phyloP scores from a whole-genome alignment of 768 basidiomycete genomes.

The Tulasnella sp. region DNA sequence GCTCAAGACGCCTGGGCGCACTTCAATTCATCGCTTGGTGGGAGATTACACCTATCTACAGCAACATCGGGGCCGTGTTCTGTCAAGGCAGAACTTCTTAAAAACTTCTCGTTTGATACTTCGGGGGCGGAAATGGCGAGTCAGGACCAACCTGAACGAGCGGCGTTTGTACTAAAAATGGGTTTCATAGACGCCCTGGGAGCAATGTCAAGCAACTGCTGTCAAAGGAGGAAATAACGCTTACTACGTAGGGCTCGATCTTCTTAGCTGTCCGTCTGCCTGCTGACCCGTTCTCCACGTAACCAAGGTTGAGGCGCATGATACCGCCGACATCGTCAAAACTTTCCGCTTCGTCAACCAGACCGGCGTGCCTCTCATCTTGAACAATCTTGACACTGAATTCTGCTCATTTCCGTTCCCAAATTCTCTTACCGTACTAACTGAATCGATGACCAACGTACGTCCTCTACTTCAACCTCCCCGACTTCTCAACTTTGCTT shows the following conservation, averaged over 20 bases:
- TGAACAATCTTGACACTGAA: conserved; percentile 5
- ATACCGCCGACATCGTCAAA: not conserved
- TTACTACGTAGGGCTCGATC: not conserved
- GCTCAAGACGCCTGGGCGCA: not conserved
- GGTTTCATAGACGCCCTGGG: conserved; percentile 1
- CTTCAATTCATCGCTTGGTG: conserved; percentile 7
- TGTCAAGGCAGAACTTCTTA: not conserved
- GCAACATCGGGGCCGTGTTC: conserved; percentile 5
- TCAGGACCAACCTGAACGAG: not conserved
- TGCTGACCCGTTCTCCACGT: not conserved
- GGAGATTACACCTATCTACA: conserved; percentile 1
- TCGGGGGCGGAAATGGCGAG: conserved; percentile 6
- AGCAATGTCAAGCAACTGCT: conserved; percentile 7
- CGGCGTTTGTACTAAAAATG: not conserved
- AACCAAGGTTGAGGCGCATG: not conserved
- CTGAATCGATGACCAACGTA: not conserved
- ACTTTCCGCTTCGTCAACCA: conserved; percentile 10
- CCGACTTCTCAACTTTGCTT: not conserved
- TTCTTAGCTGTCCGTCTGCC: not conserved
- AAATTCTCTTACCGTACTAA: conserved; percentile 4
- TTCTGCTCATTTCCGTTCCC: conserved; percentile 7
- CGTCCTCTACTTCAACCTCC: not conserved
- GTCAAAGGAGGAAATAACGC: conserved; percentile 10
- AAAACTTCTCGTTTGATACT: not conserved
- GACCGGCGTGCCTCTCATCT: conserved; percentile 5